A percentile compares a stretch with the other conserved stretches of the same genome.
phyloP scores from a whole-genome alignment of 2,329 filamentous ascomycete species.

The Colletotrichum phormii region DNA sequence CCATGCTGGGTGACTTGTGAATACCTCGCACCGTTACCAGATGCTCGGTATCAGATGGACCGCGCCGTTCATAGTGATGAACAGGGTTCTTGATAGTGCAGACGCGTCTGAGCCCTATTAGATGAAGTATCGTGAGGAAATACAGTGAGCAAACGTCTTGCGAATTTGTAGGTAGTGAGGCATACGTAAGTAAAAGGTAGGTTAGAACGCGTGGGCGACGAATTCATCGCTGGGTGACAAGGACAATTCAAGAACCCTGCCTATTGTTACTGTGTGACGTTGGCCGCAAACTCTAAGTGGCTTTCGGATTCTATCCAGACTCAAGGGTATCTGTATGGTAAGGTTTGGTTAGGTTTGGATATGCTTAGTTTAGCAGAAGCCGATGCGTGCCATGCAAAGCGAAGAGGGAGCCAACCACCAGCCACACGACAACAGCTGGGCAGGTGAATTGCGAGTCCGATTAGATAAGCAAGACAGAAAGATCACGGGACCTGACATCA shows the following conservation, averaged over 20 bases:
- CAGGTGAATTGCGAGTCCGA: neutral
- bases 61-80: no score
- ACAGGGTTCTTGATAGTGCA: no score
- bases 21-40: neutral
- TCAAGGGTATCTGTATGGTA: no score
- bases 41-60: no score
- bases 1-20: neutral
- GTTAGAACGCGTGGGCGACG: no score
- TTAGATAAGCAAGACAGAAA: neutral
- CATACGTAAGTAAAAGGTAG: neutral
- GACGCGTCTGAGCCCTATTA: no score
- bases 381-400: neutral
- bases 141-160: neutral
- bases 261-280: neutral
- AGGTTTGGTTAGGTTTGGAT: neutral
- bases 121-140: neutral
- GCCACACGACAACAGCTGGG: neutral
- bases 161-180: neutral
- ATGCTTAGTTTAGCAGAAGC: neutral
- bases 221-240: no score
- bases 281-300: neutral
- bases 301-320: neutral
- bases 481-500: neutral
- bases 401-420: neutral
- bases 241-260: neutral